Percentiles rank a stretch among this genome's conserved stretches.
These are phyloP conservation scores for Candida suzukii DNA, from an alignment of 805 yeast genomes.

Conservation along the genomic window DNA sequence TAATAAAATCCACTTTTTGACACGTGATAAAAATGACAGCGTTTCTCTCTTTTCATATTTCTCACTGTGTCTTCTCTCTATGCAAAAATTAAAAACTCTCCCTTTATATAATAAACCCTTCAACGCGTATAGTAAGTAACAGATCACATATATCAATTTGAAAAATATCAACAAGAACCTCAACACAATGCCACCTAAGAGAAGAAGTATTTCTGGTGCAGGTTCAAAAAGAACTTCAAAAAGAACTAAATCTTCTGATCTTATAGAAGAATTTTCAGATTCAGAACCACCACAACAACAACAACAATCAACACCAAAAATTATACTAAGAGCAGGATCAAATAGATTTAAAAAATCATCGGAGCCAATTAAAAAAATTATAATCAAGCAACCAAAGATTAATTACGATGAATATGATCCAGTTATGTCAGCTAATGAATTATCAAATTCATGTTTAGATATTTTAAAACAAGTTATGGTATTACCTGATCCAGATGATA, in stretches of 20 bases:
- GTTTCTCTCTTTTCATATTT: too few species aligned
- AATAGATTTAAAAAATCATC: background rate
- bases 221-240: background rate
- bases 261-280: background rate
- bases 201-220: background rate
- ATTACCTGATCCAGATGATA: constrained; percentile 27
- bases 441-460: constrained; percentile 18
- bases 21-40: too few species aligned
- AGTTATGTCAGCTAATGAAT: background rate
- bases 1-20: too few species aligned
- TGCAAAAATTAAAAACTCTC: too few species aligned
- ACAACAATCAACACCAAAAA: background rate
- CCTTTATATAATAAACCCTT: too few species aligned
- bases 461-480: constrained; percentile 27
- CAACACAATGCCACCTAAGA: background rate
- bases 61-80: too few species aligned
- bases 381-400: background rate
- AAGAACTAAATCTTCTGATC: background rate
- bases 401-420: background rate
- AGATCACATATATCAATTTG: too few species aligned
- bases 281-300: background rate
- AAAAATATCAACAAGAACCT: too few species aligned
- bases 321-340: background rate
- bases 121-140: too few species aligned
- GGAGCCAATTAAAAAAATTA: background rate